phyloP scores from a whole-genome alignment of 257 asterid genomes.

The Rauvolfia tetraphylla region DNA sequence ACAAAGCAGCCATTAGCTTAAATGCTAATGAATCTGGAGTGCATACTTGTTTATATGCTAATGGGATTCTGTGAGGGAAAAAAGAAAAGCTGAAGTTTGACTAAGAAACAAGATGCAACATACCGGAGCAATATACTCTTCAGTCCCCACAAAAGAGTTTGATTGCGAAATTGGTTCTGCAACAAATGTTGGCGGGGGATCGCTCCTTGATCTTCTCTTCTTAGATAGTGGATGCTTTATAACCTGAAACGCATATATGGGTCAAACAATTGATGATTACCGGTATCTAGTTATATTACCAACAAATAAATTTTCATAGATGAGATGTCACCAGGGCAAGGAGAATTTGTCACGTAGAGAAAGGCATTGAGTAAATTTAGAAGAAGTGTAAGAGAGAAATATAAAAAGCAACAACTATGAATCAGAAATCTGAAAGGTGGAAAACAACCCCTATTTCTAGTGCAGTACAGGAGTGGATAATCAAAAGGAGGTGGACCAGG shows the following conservation, averaged over 20 bases:
- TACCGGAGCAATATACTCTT: constrained; percentile 99
- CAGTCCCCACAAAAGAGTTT: constrained; percentile 96
- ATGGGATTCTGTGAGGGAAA: neutral
- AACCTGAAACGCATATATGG: constrained; percentile 42
- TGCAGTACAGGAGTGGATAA: too few species aligned
- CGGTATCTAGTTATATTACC: neutral
- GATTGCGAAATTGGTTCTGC: constrained; percentile 92
- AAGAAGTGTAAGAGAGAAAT: neutral
- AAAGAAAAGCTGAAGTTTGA: neutral
- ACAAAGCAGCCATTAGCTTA: neutral
- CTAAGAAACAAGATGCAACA: neutral
- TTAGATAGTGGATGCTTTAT: constrained; percentile 60
- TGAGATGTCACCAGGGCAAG: neutral
- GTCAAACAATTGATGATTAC: neutral
- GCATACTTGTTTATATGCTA: neutral
- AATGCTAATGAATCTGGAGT: too few species aligned
- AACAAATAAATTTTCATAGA: neutral
- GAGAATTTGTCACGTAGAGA: neutral
- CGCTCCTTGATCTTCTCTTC: constrained; percentile 63
- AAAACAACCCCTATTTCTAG: neutral
- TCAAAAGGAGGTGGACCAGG: too few species aligned
- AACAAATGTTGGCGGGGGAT: constrained; percentile 74
- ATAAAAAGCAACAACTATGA: neutral
- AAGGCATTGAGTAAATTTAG: neutral
- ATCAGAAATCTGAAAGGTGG: neutral